These are phyloP conservation scores for Quercus phellos DNA, from an alignment of 331 rosid genomes.

Conservation along the genomic window DNA sequence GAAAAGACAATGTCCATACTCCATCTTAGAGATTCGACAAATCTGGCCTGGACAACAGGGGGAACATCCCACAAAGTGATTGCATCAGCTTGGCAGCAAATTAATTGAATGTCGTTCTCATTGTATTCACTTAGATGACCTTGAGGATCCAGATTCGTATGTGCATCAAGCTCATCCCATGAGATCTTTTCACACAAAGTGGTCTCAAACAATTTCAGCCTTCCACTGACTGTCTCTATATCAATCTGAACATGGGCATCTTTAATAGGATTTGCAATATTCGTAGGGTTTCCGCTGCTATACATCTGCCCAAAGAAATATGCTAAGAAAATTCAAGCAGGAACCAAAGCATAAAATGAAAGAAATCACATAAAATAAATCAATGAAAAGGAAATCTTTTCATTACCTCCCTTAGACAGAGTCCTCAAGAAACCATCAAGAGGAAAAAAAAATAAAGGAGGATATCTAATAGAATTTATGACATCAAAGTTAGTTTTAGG, in stretches of 20 bases:
- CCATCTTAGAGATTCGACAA: conserved; percentile 59
- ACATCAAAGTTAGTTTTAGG: no score
- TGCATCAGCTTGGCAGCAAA: conserved; percentile 98
- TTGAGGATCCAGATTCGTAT: conserved; percentile 53
- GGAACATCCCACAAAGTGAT: conserved; percentile 90
- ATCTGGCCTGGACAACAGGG: conserved; percentile 53
- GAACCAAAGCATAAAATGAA: no score
- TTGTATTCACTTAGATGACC: conserved; percentile 67
- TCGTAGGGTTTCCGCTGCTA: conserved; percentile 98
- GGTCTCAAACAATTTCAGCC: conserved; percentile 78
- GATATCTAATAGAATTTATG: no score
- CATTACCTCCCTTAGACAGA: no score
- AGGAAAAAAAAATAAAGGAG: no score
- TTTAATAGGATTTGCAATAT: conserved; percentile 90
- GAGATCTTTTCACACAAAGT: conserved; percentile 72
- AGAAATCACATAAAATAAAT: no score
- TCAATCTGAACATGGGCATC: conserved; percentile 88
- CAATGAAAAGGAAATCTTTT: no score
- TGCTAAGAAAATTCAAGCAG: no score
- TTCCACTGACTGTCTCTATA: conserved; percentile 79
- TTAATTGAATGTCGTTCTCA: conserved; percentile 73
- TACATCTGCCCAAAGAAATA: conserved; percentile 67
- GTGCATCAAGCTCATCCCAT: conserved; percentile 54
- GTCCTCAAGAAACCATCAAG: no score
- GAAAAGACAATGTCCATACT: conserved; percentile 57